Conservation (phyloP, 2,329 filamentous ascomycete species). For the Shiraia sp. region DNA sequence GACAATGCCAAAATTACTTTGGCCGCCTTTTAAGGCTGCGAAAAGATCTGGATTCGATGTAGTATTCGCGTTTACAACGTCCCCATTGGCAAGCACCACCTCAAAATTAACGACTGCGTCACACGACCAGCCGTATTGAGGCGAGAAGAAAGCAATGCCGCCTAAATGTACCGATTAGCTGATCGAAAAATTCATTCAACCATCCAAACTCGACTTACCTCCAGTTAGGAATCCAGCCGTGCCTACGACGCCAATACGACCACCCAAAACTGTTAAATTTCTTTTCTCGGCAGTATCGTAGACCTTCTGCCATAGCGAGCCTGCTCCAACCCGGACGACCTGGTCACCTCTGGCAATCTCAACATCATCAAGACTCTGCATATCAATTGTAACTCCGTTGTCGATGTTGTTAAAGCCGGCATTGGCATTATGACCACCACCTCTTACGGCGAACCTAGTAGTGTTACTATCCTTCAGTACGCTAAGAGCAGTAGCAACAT, state of each 20-base stretch:
- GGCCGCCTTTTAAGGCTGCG: slow-evolving; percentile 49
- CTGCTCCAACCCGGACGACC: slow-evolving; percentile 28
- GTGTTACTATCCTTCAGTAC: slow-evolving; percentile 10
- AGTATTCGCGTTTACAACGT: slow-evolving; percentile 44
- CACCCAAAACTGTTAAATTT: slow-evolving; percentile 22
- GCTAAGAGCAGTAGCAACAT: slow-evolving; percentile 22
- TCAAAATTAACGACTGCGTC: slow-evolving; percentile 34
- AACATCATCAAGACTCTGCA: slow-evolving; percentile 26
- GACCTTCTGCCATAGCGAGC: slow-evolving; percentile 41
- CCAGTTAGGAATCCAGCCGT: slow-evolving; percentile 36
- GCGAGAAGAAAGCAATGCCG: slow-evolving; percentile 25
- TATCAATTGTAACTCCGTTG: slow-evolving; percentile 38
- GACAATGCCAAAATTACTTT: slow-evolving; percentile 49
- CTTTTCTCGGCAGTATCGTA: slow-evolving; percentile 33
- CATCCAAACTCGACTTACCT: slow-evolving; percentile 10
- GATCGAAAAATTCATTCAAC: slow-evolving; percentile 8
- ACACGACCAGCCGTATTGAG: slow-evolving; percentile 24
- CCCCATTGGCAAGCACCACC: slow-evolving; percentile 45
- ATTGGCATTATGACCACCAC: slow-evolving; percentile 30
- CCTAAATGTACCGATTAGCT: slow-evolving; percentile 20
- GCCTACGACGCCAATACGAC: slow-evolving; percentile 33
- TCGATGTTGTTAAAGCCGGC: slow-evolving; percentile 34
- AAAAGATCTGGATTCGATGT: slow-evolving; percentile 42
- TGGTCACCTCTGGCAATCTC: slow-evolving; percentile 13
- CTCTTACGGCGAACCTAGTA: slow-evolving; percentile 27